Percentiles rank a stretch among this genome's conserved stretches.
Conservation (phyloP, 257 asterid genomes). For the Thymus mandschuricus region DNA sequence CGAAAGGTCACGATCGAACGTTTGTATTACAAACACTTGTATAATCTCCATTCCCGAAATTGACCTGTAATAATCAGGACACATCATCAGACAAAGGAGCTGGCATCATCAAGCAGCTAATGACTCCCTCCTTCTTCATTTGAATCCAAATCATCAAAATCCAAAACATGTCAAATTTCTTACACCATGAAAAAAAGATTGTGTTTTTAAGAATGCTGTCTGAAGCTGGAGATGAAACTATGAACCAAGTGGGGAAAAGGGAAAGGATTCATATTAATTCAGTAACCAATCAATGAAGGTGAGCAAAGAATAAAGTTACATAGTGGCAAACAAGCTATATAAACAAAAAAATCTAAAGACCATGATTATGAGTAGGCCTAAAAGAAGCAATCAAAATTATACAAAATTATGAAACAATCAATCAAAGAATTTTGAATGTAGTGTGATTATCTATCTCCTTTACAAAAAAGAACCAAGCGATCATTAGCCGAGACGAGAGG, state of each 20-base stretch:
- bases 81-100: not conserved
- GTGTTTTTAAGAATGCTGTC: not conserved
- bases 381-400: not conserved
- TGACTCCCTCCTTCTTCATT: not conserved
- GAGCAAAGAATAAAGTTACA: constrained; percentile 26
- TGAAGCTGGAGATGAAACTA: not conserved
- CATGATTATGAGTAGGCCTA: constrained; percentile 6
- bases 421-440: constrained; percentile 32
- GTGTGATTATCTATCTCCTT: constrained; percentile 32
- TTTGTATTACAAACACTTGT: too few species aligned
- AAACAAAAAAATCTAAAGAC: constrained; percentile 20
- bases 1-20: too few species aligned
- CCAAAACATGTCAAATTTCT: not conserved
- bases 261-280: not conserved
- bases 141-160: not conserved
- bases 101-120: not conserved
- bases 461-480: constrained; percentile 16
- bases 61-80: constrained; percentile 12
- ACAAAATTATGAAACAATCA: constrained; percentile 23
- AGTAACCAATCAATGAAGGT: constrained; percentile 19
- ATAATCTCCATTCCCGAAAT: too few species aligned
- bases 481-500: not conserved
- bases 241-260: not conserved
- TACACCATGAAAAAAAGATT: not conserved
- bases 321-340: constrained; percentile 9